Evolutionary conservation across 192 early-diverging fungal genomes (phyloP).

Genomic region (Backusella mclennaniae): DNA sequence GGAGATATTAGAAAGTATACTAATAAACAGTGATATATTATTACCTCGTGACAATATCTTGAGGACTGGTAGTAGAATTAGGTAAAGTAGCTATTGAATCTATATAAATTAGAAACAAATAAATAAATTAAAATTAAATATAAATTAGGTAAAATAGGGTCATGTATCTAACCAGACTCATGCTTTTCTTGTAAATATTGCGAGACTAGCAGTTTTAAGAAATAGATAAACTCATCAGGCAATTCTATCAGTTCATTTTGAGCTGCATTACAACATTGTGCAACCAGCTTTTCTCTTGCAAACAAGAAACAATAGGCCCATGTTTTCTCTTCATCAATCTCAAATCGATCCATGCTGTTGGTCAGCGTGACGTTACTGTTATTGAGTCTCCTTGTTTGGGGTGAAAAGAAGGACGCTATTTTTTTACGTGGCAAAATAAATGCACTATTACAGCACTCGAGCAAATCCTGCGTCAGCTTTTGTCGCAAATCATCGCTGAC

Average conservation of each 20-base stretch:
- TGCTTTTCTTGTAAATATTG: conserved; percentile 17
- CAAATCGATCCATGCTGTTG: not conserved
- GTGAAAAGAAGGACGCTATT: conserved; percentile 14
- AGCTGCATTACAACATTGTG: conserved; percentile 10
- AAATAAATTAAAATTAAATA: not conserved
- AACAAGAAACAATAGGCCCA: conserved; percentile 21
- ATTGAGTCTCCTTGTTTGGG: not conserved
- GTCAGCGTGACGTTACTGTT: not conserved
- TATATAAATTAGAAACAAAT: not conserved
- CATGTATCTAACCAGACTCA: conserved; percentile 10
- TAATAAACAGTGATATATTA: no score
- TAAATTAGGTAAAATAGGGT: not conserved
- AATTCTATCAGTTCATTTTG: not conserved
- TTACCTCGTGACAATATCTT: conserved; percentile 3
- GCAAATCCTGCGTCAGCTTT: conserved; percentile 10
- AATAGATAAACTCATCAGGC: conserved; percentile 20
- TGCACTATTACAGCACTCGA: conserved; percentile 9
- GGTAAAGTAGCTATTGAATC: not conserved
- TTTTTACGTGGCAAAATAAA: conserved; percentile 2
- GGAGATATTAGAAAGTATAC: no score
- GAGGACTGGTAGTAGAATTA: not conserved
- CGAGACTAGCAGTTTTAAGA: conserved; percentile 16
- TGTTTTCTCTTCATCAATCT: not conserved
- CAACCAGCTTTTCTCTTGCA: conserved; percentile 26
- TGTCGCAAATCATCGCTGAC: conserved; percentile 28